Percentiles rank a stretch among this genome's conserved stretches.
Evolutionary conservation across 2,329 filamentous ascomycete species (phyloP).

Genomic region (Fusarium continuum): DNA sequence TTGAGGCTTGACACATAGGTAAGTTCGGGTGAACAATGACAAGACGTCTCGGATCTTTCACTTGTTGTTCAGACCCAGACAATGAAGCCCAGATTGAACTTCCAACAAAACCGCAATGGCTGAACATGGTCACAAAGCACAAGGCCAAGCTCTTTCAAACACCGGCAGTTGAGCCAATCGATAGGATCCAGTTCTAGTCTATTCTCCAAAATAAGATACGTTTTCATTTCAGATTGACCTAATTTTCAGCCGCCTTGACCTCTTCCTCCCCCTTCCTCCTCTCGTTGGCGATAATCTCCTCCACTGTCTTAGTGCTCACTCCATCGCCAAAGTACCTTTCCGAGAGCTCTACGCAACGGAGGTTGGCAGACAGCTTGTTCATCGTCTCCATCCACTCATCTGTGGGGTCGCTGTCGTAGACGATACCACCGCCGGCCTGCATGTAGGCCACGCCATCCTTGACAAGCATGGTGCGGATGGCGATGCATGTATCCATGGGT

Average conservation of each 20-base stretch:
- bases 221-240: background rate
- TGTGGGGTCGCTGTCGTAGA: slow-evolving; percentile 91
- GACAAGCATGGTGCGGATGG: slow-evolving; percentile 89
- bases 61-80: background rate
- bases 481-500: slow-evolving; percentile 88
- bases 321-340: slow-evolving; percentile 43
- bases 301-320: slow-evolving; percentile 39
- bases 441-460: slow-evolving; percentile 93
- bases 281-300: slow-evolving; percentile 42
- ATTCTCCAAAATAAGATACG: background rate
- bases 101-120: background rate
- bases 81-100: background rate
- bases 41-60: too few species aligned
- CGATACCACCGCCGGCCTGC: slow-evolving; percentile 89
- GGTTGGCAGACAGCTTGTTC: slow-evolving; percentile 79
- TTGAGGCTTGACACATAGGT: background rate
- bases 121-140: background rate
- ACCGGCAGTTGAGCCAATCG: background rate
- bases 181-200: background rate
- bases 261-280: slow-evolving; percentile 43
- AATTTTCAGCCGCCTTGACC: slow-evolving; percentile 29
- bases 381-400: slow-evolving; percentile 95
- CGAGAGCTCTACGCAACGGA: slow-evolving; percentile 43
- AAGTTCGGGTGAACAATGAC: background rate
- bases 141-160: background rate